Evolutionary conservation across 177 flowering plant genomes (phyloP).

Genomic region (Telopea speciosissima): DNA sequence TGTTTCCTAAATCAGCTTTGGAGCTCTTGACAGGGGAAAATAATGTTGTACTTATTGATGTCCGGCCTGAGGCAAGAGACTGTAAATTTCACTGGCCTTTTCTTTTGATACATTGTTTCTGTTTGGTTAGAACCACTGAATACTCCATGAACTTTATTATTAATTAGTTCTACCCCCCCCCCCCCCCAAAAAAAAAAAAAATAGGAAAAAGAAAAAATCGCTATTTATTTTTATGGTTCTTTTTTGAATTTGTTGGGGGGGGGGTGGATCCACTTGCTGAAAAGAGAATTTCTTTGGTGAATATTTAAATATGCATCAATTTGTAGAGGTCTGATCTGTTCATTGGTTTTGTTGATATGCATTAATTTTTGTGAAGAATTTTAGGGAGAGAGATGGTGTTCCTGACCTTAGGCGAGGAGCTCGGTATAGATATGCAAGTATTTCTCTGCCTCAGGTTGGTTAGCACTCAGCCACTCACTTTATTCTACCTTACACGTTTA

Average conservation of each 20-base stretch:
- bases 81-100: conserved; percentile 53
- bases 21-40: conserved; percentile 57
- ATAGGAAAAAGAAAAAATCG: no score
- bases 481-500: neutral
- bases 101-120: conserved; percentile 13
- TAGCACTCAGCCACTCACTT: conserved; percentile 3
- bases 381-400: conserved; percentile 82
- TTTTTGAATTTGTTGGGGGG: no score
- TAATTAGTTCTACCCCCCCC: neutral
- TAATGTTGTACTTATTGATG: conserved; percentile 65
- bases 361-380: conserved; percentile 39
- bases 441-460: conserved; percentile 73
- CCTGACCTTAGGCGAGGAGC: conserved; percentile 89
- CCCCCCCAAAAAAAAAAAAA: no score
- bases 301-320: no score
- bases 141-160: neutral
- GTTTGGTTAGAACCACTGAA: neutral
- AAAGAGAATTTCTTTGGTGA: no score
- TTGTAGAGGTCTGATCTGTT: neutral
- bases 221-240: no score
- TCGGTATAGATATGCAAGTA: conserved; percentile 81
- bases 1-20: conserved; percentile 61
- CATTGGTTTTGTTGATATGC: conserved; percentile 11
- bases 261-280: no score
- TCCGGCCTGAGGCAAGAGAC: conserved; percentile 97